These are phyloP conservation scores for Hymenoscyphus salicellus DNA, from an alignment of 2,329 filamentous ascomycete genomes.

Conservation along the genomic window DNA sequence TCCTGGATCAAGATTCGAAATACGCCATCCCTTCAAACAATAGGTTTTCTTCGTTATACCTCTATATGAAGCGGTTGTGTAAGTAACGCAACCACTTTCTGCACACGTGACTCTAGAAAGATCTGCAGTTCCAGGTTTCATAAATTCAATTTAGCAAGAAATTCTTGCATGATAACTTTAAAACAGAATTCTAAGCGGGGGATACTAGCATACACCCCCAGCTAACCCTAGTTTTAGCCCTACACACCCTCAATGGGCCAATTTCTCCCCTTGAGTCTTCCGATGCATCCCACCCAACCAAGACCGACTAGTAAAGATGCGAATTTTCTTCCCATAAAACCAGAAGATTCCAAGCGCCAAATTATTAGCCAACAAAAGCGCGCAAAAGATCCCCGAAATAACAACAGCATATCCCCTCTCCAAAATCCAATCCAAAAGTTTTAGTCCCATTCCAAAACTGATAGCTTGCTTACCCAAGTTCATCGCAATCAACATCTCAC, in stretches of 20 bases:
- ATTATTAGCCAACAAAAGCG: constrained; percentile 50
- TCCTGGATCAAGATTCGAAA: too few relatives aligned
- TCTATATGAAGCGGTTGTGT: too few relatives aligned
- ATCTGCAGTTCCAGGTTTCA: too few relatives aligned
- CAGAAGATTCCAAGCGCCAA: constrained; percentile 48
- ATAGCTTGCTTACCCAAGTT: constrained; percentile 57
- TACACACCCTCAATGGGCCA: constrained; percentile 1
- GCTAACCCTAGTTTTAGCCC: too few relatives aligned
- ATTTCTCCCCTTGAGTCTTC: constrained; percentile 26
- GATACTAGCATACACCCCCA: too few relatives aligned
- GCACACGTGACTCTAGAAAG: too few relatives aligned
- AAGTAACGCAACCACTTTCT: too few relatives aligned
- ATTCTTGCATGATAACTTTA: too few relatives aligned
- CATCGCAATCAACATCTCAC: constrained; percentile 61
- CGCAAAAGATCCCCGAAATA: constrained; percentile 50
- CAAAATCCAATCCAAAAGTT: constrained; percentile 51
- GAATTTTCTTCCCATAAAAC: constrained; percentile 49
- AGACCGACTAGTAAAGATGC: constrained; percentile 43
- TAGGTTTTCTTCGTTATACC: too few relatives aligned
- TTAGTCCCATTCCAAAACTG: constrained; percentile 50
- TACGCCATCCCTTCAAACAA: too few relatives aligned
- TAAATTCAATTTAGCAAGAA: too few relatives aligned
- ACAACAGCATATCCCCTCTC: constrained; percentile 49
- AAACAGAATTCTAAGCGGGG: too few relatives aligned
- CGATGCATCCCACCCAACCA: constrained; percentile 49